Evolutionary conservation across 345 rosid genomes (phyloP).

Genomic region (Schrenkiella parvula): DNA sequence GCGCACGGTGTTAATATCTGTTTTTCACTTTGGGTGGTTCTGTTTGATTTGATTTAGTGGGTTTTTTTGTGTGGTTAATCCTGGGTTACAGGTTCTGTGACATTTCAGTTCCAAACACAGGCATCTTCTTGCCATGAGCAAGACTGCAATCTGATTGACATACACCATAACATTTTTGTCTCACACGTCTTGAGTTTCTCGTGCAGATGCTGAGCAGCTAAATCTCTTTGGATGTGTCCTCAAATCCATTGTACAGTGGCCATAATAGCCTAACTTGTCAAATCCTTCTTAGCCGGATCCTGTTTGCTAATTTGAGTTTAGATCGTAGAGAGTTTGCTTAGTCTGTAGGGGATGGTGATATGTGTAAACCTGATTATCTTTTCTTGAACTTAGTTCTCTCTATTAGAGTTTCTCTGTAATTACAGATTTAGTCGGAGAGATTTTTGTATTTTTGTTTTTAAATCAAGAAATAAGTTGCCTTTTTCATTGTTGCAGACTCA

Average conservation of each 20-base stretch:
- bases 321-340: slow-evolving; percentile 7
- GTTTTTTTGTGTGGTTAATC: background rate
- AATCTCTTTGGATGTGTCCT: slow-evolving; percentile 2
- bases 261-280: slow-evolving; percentile 11
- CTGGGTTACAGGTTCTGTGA: background rate
- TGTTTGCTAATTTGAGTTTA: slow-evolving; percentile 15
- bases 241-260: slow-evolving; percentile 17
- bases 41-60: background rate
- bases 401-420: background rate
- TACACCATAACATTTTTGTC: background rate
- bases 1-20: background rate
- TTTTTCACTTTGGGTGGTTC: background rate
- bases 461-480: background rate
- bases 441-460: background rate
- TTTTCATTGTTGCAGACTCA: background rate
- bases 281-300: slow-evolving; percentile 15
- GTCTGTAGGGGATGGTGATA: background rate
- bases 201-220: slow-evolving; percentile 16
- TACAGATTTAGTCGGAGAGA: background rate
- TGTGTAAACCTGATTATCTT: slow-evolving; percentile 2
- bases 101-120: background rate
- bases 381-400: background rate
- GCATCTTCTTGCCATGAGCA: slow-evolving; percentile 10
- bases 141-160: background rate
- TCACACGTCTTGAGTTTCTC: background rate